These are phyloP conservation scores for Zelonia costaricensis DNA, from an alignment of 208 protist genomes.

Conservation along the genomic window DNA sequence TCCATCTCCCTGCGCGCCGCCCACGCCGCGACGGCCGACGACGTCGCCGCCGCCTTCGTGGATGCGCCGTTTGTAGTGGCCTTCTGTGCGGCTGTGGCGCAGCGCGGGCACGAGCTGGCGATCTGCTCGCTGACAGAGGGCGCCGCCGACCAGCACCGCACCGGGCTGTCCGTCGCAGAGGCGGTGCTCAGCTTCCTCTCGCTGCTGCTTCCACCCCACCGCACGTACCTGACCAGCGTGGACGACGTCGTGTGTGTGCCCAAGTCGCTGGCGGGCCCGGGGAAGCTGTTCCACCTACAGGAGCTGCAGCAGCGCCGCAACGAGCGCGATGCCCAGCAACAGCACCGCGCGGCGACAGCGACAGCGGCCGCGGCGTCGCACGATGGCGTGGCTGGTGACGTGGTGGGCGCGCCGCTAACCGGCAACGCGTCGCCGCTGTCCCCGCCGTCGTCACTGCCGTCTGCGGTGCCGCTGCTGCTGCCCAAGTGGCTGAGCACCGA, in stretches of 20 bases:
- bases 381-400: no score
- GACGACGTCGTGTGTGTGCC: conserved; percentile 40
- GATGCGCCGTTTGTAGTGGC: conserved; percentile 30
- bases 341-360: neutral
- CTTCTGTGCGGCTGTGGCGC: conserved; percentile 27
- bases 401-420: neutral
- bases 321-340: conserved; percentile 5
- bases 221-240: conserved; percentile 24
- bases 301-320: conserved; percentile 28
- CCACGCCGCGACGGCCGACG: neutral
- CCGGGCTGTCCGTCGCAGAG: conserved; percentile 17
- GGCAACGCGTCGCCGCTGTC: neutral
- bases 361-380: neutral
- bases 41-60: conserved; percentile 26
- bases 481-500: conserved; percentile 46
- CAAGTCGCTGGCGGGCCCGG: conserved; percentile 17
- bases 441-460: neutral
- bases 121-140: conserved; percentile 48
- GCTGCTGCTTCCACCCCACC: conserved; percentile 22
- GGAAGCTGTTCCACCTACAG: conserved; percentile 29
- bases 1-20: conserved; percentile 4
- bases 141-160: conserved; percentile 18
- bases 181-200: conserved; percentile 31
- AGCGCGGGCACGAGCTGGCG: conserved; percentile 32
- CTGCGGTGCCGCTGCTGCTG: neutral